phyloP scores from a whole-genome alignment of 805 yeast genomes.

The Pichia cephalocereana region DNA sequence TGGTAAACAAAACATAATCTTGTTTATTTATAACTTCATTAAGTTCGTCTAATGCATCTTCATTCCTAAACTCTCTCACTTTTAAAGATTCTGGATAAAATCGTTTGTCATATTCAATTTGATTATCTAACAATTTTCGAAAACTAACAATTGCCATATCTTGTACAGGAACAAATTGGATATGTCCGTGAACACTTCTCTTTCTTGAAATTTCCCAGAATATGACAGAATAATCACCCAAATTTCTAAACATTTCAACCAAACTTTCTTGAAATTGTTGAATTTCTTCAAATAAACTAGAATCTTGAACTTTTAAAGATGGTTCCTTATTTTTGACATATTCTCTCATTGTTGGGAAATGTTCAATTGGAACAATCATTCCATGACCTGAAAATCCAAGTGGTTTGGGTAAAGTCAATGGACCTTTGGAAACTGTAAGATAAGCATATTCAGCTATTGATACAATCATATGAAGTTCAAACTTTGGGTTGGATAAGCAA shows the following conservation, averaged over 20 bases:
- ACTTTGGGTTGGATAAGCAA: conserved; percentile 70
- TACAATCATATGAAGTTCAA: conserved; percentile 72
- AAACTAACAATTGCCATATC: conserved; percentile 32
- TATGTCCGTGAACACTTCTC: conserved; percentile 64
- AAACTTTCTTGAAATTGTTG: conserved; percentile 38
- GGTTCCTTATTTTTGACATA: conserved; percentile 19
- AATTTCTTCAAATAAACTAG: conserved; percentile 37
- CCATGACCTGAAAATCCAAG: conserved; percentile 71
- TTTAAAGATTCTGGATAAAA: conserved; percentile 32
- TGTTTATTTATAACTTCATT: conserved; percentile 19
- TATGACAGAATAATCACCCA: conserved; percentile 40
- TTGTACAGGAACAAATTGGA: conserved; percentile 65
- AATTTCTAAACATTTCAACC: conserved; percentile 35
- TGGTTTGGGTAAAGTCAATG: conserved; percentile 45
- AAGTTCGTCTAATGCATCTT: conserved; percentile 15
- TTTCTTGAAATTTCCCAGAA: conserved; percentile 62
- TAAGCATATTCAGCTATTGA: conserved; percentile 62
- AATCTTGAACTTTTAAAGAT: conserved; percentile 19
- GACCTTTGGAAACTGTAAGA: conserved; percentile 79
- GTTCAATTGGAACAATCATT: conserved; percentile 70
- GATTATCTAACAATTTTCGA: conserved; percentile 36
- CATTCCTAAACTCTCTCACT: conserved; percentile 28
- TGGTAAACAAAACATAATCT: conserved; percentile 6
- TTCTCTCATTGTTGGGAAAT: conserved; percentile 37
- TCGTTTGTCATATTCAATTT: conserved; percentile 36